Evolutionary conservation across 2,329 filamentous ascomycete genomes (phyloP), one percentile per base, ranked within the genome.

Genomic region (Aureobasidium sp.): DNA sequence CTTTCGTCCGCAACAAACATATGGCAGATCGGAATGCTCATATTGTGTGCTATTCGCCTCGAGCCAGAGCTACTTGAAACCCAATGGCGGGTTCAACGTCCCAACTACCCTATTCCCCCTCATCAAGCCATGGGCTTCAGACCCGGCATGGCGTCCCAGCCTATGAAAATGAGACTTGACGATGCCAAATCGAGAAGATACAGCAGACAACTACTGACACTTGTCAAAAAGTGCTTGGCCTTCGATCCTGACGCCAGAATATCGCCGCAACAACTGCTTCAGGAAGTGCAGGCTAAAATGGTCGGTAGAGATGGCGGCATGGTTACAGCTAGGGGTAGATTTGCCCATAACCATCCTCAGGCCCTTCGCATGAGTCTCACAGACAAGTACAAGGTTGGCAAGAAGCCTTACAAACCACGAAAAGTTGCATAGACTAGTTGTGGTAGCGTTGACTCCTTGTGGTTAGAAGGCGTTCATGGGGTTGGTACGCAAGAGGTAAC

Each of bases 11-110:
- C 12, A 8, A 58, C 55, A 6, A 61, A 53, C 20, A 46, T 53
- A 8, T 61, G 34, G 23, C 47, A 53, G 27, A 34, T 61, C 7
- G 59, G 59, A 3, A 36, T 61, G 48, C 27, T 61, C 7, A 61
- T 61, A 39, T 13, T 32, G 15, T 29, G 23, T 44, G 56, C 56
- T 8, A 23, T 59, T 1, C 41, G 44, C 15, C 32, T 39, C 20
- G 55, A 58, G 17, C 10, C 15, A 3, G 3, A 20, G 1, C 20
- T 47, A 1, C n/a, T 26, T 9, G 55, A 58, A 36, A 46, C 42
- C 1, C n/a, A 26, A 32, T 58, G 41, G 41, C 41, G 55, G 3
- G 6, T 26, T 13, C 26, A 29, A 9, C 29, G 32, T 2, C 27
- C 55, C 2, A 27, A 9, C 3, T 58, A 37, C 12, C 12, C 5